Percentiles rank a stretch among this genome's conserved stretches.
Evolutionary conservation across 148 eudicot species (phyloP).

Genomic region (Fallopia convolvulus): DNA sequence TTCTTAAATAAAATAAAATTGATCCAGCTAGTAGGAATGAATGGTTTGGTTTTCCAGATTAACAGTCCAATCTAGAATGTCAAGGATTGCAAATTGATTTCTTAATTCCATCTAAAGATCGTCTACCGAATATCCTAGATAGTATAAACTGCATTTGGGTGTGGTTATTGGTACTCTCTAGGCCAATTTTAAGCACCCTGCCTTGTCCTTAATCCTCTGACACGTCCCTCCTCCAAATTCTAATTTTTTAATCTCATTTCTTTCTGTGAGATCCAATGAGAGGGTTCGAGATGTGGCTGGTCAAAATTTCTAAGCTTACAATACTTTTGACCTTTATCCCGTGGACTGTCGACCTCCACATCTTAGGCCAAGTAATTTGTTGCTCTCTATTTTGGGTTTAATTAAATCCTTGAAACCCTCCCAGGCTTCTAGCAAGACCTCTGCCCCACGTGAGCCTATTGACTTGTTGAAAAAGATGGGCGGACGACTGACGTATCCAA

Average conservation of each 20-base stretch:
- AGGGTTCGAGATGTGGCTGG: conserved; percentile 15
- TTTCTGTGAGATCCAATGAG: conserved; percentile 35
- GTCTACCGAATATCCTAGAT: neutral
- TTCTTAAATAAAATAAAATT: no score
- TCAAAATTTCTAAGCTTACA: conserved; percentile 17
- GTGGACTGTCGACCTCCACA: conserved; percentile 9
- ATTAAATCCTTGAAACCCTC: neutral
- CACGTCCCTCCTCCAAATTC: conserved; percentile 4
- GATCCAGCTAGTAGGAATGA: neutral
- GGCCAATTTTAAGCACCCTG: conserved; percentile 7
- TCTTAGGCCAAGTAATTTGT: neutral
- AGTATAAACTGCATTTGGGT: conserved; percentile 8
- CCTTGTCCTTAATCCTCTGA: conserved; percentile 6
- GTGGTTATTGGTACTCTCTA: neutral
- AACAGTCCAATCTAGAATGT: neutral
- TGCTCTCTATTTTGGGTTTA: neutral
- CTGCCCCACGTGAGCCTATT: neutral
- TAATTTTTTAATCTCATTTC: neutral
- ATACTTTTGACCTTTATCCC: neutral
- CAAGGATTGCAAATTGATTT: neutral
- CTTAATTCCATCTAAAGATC: neutral
- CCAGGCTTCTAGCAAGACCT: neutral
- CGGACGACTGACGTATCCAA: neutral
- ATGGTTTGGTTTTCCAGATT: neutral
- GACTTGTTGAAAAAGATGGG: neutral